These are phyloP conservation scores for Fragaria vesca DNA, from an alignment of 306 rosid species.

Conservation along the genomic window DNA sequence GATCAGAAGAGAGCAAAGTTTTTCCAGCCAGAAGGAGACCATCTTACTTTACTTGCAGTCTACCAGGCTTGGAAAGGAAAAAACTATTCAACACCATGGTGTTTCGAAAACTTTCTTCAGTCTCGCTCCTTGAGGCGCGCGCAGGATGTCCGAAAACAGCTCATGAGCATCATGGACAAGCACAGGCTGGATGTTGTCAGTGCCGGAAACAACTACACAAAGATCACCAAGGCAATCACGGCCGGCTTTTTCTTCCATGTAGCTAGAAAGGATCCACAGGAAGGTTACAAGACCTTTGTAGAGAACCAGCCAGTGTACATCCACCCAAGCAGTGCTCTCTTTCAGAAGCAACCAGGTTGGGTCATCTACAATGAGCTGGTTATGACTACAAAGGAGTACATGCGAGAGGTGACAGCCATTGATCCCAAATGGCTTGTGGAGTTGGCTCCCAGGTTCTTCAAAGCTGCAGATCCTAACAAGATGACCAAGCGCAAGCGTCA, in stretches of 20 bases:
- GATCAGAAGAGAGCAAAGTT: conserved; percentile 90
- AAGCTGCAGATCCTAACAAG: conserved; percentile 83
- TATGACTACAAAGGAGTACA: conserved; percentile 85
- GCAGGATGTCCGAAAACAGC: conserved; percentile 85
- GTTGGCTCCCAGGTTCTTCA: conserved; percentile 81
- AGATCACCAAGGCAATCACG: conserved; percentile 78
- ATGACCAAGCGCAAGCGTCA: conserved; percentile 89
- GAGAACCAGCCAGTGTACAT: conserved; percentile 92
- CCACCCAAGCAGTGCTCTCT: conserved; percentile 76
- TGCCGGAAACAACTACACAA: conserved; percentile 78
- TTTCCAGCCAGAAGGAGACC: conserved; percentile 95
- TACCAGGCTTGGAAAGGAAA: conserved; percentile 85
- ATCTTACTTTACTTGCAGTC: conserved; percentile 76
- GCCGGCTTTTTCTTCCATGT: conserved; percentile 90
- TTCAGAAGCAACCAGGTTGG: conserved; percentile 91
- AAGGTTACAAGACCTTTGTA: conserved; percentile 80
- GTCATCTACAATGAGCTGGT: conserved; percentile 85
- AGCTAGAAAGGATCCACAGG: conserved; percentile 85
- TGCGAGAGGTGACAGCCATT: conserved; percentile 81
- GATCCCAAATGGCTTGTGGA: conserved; percentile 94
- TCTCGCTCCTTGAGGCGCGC: conserved; percentile 61
- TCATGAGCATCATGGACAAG: conserved; percentile 81
- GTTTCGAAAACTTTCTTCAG: conserved; percentile 72
- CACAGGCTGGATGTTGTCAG: conserved; percentile 73
- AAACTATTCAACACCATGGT: conserved; percentile 83